phyloP scores from a whole-genome alignment of 2,329 filamentous ascomycete genomes.

The Aspergillus sp. region DNA sequence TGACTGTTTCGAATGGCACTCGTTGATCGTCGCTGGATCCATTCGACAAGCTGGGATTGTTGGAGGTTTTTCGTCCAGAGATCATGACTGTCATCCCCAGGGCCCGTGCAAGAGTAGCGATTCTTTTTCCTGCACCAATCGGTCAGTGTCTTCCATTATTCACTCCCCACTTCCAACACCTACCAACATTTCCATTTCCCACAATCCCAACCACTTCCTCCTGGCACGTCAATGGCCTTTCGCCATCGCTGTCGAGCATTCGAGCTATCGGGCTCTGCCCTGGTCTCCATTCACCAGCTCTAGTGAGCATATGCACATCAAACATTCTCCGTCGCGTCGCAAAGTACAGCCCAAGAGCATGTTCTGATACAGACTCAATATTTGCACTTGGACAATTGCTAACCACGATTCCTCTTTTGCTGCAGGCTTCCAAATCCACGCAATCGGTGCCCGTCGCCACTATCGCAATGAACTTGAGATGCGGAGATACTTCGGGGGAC shows the following conservation, averaged over 20 bases:
- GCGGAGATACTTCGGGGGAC: slow-evolving; percentile 38
- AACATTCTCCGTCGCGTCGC: slow-evolving; percentile 40
- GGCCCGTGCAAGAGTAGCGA: slow-evolving; percentile 40
- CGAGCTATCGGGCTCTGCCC: slow-evolving; percentile 32
- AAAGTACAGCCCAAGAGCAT: slow-evolving; percentile 48
- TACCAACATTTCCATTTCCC: slow-evolving; percentile 47
- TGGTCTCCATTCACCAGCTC: slow-evolving; percentile 37
- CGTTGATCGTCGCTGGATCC: slow-evolving; percentile 7
- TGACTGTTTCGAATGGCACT: slow-evolving; percentile 23
- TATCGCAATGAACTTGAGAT: slow-evolving; percentile 41
- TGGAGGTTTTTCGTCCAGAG: slow-evolving; percentile 41
- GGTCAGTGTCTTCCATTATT: too few species aligned
- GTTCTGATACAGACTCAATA: slow-evolving; percentile 45
- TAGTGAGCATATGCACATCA: slow-evolving; percentile 30
- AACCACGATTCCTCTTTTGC: slow-evolving; percentile 40
- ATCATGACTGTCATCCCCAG: slow-evolving; percentile 48
- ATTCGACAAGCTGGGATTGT: slow-evolving; percentile 4
- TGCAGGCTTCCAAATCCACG: slow-evolving; percentile 42
- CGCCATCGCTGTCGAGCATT: slow-evolving; percentile 18
- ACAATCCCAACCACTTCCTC: slow-evolving; percentile 49
- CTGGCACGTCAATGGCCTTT: slow-evolving; percentile 40
- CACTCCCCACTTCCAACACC: not conserved
- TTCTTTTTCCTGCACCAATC: slow-evolving; percentile 28
- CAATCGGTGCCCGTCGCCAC: slow-evolving; percentile 46
- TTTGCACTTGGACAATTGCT: slow-evolving; percentile 46